phyloP scores from a whole-genome alignment of 192 early-diverging fungal genomes.

The Coemansia guatemalensis region DNA sequence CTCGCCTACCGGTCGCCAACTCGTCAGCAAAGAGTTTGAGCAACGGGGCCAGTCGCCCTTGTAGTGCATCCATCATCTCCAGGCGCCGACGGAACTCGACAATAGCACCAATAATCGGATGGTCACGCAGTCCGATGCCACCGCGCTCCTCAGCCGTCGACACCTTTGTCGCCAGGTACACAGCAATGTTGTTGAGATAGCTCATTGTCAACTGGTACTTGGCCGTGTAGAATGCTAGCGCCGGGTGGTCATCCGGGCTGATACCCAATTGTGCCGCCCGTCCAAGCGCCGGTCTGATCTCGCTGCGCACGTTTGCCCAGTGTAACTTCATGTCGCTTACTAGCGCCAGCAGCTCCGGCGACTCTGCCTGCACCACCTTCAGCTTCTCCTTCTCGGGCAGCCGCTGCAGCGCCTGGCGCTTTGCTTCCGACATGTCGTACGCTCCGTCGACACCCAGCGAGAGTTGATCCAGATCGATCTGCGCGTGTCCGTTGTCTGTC shows the following conservation, averaged over 20 bases:
- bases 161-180: constrained; percentile 75
- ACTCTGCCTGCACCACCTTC: constrained; percentile 67
- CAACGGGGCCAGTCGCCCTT: constrained; percentile 56
- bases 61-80: constrained; percentile 66
- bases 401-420: constrained; percentile 45
- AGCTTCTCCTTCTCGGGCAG: constrained; percentile 63
- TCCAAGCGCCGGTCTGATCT: constrained; percentile 31
- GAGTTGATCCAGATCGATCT: constrained; percentile 25
- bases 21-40: constrained; percentile 55
- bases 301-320: constrained; percentile 35
- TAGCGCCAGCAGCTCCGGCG: constrained; percentile 72
- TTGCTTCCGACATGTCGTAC: constrained; percentile 37
- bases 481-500: constrained; percentile 26
- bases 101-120: constrained; percentile 84
- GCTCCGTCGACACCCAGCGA: constrained; percentile 18
- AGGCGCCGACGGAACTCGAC: constrained; percentile 72
- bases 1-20: constrained; percentile 39
- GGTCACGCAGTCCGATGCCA: constrained; percentile 61
- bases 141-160: constrained; percentile 54
- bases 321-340: constrained; percentile 53
- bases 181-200: constrained; percentile 88
- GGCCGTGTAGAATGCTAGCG: constrained; percentile 48
- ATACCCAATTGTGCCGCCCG: constrained; percentile 27
- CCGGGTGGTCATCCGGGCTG: constrained; percentile 40
- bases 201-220: constrained; percentile 60